Percentiles rank a stretch among this genome's conserved stretches.
phyloP scores from a whole-genome alignment of 2,329 filamentous ascomycete species.

The Chalaropsis thielavioides region DNA sequence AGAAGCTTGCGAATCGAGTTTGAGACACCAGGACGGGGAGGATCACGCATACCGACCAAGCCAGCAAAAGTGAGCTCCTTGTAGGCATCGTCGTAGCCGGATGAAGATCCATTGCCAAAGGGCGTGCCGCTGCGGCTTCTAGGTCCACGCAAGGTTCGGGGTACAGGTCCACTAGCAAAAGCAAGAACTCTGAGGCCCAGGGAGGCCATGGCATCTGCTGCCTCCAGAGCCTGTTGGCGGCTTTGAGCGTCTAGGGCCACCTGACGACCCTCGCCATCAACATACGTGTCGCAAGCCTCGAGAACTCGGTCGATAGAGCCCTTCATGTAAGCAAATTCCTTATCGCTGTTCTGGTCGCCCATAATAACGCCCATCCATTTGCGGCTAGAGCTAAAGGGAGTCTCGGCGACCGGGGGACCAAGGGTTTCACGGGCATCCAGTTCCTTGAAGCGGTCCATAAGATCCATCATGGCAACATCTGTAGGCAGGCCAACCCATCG shows the following conservation, averaged over 20 bases:
- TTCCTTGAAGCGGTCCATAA: conserved; percentile 80
- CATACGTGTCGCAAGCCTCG: conserved; percentile 75
- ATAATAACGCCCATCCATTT: conserved; percentile 99
- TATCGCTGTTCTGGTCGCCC: conserved; percentile 43
- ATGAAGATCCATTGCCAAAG: conserved; percentile 28
- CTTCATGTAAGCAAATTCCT: conserved; percentile 86
- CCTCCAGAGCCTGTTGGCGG: conserved; percentile 58
- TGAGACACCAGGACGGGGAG: conserved; percentile 77
- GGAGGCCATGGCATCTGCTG: conserved; percentile 73
- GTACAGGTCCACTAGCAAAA: conserved; percentile 71
- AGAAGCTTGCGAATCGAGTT: conserved; percentile 79
- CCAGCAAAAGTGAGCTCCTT: conserved; percentile 78
- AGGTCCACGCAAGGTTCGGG: conserved; percentile 28
- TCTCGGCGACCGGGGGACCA: conserved; percentile 68
- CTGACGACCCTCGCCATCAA: conserved; percentile 74
- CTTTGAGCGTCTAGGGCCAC: conserved; percentile 66
- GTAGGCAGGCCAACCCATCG: conserved; percentile 95
- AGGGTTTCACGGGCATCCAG: conserved; percentile 80
- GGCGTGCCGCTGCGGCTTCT: conserved; percentile 31
- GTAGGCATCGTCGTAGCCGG: conserved; percentile 57
- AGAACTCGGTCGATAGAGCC: conserved; percentile 82
- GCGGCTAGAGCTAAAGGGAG: conserved; percentile 88
- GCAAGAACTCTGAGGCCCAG: conserved; percentile 82
- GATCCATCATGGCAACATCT: conserved; percentile 89
- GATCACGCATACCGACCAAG: conserved; percentile 93